phyloP scores from a whole-genome alignment of 164 flowering plant species.

The Liriodendron chinense region DNA sequence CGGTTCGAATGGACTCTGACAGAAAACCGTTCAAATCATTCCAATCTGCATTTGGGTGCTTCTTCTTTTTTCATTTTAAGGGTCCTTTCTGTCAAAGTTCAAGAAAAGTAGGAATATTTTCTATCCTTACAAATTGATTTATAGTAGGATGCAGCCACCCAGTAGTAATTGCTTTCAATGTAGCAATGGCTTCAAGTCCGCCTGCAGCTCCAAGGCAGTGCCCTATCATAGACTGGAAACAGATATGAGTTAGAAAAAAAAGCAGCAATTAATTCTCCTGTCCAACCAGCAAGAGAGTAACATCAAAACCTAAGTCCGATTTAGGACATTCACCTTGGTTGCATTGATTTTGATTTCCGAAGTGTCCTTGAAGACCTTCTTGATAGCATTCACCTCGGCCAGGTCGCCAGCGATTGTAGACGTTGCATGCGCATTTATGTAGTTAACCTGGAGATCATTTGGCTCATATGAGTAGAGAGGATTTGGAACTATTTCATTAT shows the following conservation, averaged over 20 bases:
- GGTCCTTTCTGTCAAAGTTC: neutral
- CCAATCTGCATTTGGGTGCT: neutral
- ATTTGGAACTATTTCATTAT: too few species aligned
- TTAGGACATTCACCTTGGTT: conserved; percentile 58
- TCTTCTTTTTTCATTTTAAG: too few species aligned
- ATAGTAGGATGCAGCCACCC: conserved; percentile 95
- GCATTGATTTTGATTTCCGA: conserved; percentile 84
- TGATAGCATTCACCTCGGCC: conserved; percentile 96
- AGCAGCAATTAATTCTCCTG: neutral
- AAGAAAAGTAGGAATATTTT: neutral
- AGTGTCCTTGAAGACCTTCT: conserved; percentile 82
- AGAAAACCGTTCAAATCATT: neutral
- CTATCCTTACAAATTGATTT: conserved; percentile 74
- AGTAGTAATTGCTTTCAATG: conserved; percentile 78
- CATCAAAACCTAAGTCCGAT: neutral
- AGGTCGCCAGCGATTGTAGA: conserved; percentile 89
- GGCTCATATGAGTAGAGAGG: neutral
- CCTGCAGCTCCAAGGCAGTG: conserved; percentile 98
- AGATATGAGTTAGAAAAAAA: neutral
- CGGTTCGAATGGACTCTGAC: neutral
- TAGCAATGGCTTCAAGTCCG: conserved; percentile 92
- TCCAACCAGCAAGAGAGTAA: neutral
- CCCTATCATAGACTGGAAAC: conserved; percentile 87
- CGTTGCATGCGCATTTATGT: conserved; percentile 96
- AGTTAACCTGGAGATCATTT: conserved; percentile 66